Evolutionary conservation across 192 early-diverging fungal genomes (phyloP), one percentile per base, ranked within the genome.

Genomic region (Coemansia sp.): DNA sequence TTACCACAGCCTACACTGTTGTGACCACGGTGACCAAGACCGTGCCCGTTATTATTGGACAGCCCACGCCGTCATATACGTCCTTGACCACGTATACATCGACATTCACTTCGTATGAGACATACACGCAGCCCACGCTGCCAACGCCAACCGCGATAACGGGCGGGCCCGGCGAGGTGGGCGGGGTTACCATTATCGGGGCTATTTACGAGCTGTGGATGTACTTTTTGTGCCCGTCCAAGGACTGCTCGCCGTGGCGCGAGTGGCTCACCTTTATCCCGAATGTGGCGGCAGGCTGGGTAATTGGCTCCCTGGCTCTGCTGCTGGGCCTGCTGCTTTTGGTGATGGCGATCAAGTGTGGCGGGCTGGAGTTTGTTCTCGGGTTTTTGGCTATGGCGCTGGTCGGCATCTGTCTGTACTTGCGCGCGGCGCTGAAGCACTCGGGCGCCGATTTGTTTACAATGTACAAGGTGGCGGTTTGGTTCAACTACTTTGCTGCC

Each of bases 201-300:
- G 26, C 48, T 40, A 39, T 79, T 16, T 79, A 79, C 68, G 63
- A 79, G 39, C 48, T 74, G 23, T 79, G 77, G 77, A 79, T 79
- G 77, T 79, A 65, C 65, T 67, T 79, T 28, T 42, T 79, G 77
- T 79, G 77, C 4, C 77, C 77, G 16, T 79, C 77, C 13, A 56
- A 39, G 16, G 60, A 73, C 39, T 79, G 77, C 68, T 67, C 72
- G 58, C 65, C 71, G 50, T 70, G 65, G 68, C 77, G 77, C 67
- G 77, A 79, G 51, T 79, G 77, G 77, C 77, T 79, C 26, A 79
- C 77, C n/a, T 79, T 74, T 38, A 79, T 79, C 24, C 79, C 79
- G 26, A 82, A 67, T 42, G 65, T 73, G 3, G 70, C 70, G 0
- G 79, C 73, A 18, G 79, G 79, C 4, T 82, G 79, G 79, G 67